phyloP scores from a whole-genome alignment of 129 eudicot genomes.

The Pseudognaphalium luteoalbum region DNA sequence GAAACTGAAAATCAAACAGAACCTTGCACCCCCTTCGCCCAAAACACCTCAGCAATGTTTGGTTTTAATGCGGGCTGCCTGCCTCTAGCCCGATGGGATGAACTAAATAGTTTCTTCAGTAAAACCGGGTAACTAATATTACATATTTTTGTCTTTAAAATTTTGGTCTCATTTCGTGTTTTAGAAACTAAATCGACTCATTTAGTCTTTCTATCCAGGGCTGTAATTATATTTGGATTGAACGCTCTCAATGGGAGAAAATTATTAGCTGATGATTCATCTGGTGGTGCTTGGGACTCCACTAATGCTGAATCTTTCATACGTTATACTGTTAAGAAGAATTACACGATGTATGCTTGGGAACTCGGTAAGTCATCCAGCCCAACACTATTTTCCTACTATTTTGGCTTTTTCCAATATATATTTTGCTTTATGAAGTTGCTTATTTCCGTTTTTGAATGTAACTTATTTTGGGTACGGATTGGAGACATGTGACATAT shows the following conservation, averaged over 20 bases:
- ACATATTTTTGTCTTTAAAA: neutral
- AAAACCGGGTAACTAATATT: slow-evolving; percentile 54
- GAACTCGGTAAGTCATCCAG: slow-evolving; percentile 64
- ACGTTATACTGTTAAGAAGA: slow-evolving; percentile 65
- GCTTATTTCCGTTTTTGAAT: neutral
- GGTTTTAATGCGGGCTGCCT: slow-evolving; percentile 66
- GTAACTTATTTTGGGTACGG: neutral
- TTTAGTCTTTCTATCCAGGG: slow-evolving; percentile 42
- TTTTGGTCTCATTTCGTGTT: neutral
- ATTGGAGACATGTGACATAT: neutral
- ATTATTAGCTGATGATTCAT: slow-evolving; percentile 36
- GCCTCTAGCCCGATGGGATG: slow-evolving; percentile 83
- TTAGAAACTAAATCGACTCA: slow-evolving; percentile 21
- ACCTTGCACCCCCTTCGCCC: slow-evolving; percentile 60
- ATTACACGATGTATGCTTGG: slow-evolving; percentile 69
- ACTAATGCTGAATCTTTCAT: slow-evolving; percentile 75
- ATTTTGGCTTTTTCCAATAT: neutral
- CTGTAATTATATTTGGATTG: slow-evolving; percentile 65
- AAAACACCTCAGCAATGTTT: slow-evolving; percentile 51
- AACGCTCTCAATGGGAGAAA: slow-evolving; percentile 78
- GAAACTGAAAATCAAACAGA: slow-evolving; percentile 48
- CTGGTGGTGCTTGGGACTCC: slow-evolving; percentile 76
- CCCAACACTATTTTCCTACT: neutral
- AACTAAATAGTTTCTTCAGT: slow-evolving; percentile 57
- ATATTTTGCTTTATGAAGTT: neutral